Evolutionary conservation across 371 early-diverging fungal species (phyloP), one percentile per base, ranked within the genome.

Genomic region (Mortierella sp.): DNA sequence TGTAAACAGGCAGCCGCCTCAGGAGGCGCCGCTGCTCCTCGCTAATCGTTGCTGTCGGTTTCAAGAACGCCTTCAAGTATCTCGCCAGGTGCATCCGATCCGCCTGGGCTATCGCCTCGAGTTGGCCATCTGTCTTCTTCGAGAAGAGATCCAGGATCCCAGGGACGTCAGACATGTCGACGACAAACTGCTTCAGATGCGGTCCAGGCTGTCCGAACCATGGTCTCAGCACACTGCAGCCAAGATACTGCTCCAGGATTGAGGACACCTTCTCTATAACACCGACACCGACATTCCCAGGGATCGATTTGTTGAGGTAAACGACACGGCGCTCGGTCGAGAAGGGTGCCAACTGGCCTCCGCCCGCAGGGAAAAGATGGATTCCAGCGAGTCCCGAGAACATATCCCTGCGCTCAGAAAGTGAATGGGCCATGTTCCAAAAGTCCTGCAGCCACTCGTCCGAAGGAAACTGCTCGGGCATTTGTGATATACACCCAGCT

Each of bases 371-470:
- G 4, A 79, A n/a, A 0, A 79, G 64, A 39, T 79, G 74, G 1
- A 61, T 2, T 0, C 71, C 71, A 2, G n/a, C 41, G 1, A 79
- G 44, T 13, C n/a, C 31, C 6, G 41, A 44, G 16, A 74, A 44
- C 6, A 68, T 13, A 10, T 4, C 24, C 8, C 44, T 34, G 3
- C 22, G 22, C 4, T 40, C 31, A 1, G 14, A 0, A 2, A 24
- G 50, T 2, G 19, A 11, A 6, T 43, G 37, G 31, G 40, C 61
- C 66, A 79, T 70, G 22, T 8, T 34, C 79, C 79, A 79, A 47
- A 74, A 70, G 53, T 66, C 48, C 10, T 3, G 6, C n/a, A 79
- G 39, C 79, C 79, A 79, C 3, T 79, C 34, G 37, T 53, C 53
- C 0, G 74, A 48, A 10, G 68, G 79, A 37, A 79, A 79, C n/a